These are phyloP conservation scores for Serendipita vermifera DNA, from an alignment of 768 basidiomycete genomes.

Conservation along the genomic window DNA sequence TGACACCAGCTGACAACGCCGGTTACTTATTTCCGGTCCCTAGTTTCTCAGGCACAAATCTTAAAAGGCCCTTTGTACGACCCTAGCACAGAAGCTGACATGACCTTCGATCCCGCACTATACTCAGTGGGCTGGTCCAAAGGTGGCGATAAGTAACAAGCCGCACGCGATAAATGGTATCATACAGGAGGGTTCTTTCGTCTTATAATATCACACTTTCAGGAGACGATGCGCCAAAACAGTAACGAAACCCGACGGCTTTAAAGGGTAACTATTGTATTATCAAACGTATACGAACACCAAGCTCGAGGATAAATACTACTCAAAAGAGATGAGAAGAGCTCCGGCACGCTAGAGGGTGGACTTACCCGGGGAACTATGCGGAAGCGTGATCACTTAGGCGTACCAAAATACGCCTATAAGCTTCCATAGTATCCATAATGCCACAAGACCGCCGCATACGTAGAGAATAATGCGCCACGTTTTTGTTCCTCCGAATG, in stretches of 20 bases:
- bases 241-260: not conserved
- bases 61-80: no score
- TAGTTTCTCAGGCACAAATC: no score
- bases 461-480: slow-evolving; percentile 54
- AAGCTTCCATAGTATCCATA: slow-evolving; percentile 46
- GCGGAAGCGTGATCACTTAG: no score
- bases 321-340: not conserved
- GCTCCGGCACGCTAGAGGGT: not conserved
- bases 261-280: not conserved
- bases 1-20: no score
- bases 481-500: slow-evolving; percentile 58
- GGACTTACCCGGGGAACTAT: no score
- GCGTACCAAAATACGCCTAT: slow-evolving; percentile 19
- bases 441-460: slow-evolving; percentile 37
- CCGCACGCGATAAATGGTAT: no score
- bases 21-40: no score
- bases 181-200: no score
- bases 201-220: not conserved
- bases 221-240: not conserved
- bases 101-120: no score
- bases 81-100: no score
- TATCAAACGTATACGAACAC: not conserved
- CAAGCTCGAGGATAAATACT: not conserved
- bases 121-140: no score
- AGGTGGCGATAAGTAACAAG: no score